phyloP scores from a whole-genome alignment of 202 grass and related monocot genomes.

The Setaria viridis region DNA sequence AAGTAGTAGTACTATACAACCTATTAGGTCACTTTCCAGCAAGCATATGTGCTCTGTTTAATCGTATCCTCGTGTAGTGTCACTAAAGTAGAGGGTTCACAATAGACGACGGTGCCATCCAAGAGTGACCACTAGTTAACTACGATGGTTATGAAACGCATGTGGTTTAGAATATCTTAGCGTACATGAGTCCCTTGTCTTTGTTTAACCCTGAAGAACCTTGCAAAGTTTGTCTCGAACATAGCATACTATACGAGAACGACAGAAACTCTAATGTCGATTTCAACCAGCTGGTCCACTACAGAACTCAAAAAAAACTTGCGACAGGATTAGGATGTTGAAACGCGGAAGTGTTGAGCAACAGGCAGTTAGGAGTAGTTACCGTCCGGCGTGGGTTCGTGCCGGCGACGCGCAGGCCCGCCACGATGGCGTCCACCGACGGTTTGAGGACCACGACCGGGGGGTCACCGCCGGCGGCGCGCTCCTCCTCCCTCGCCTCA shows the following conservation, averaged over 20 bases:
- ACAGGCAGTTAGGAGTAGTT: not conserved
- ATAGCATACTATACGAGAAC: not conserved
- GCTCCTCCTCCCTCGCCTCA: not conserved
- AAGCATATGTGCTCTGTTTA: not conserved
- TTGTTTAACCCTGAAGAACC: not conserved
- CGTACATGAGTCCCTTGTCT: not conserved
- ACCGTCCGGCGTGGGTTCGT: slow-evolving; percentile 71
- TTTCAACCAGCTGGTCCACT: not conserved
- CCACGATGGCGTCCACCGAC: slow-evolving; percentile 63
- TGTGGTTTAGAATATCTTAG: not conserved
- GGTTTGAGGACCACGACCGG: slow-evolving; percentile 65
- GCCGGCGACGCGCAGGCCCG: slow-evolving; percentile 61
- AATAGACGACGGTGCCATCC: not conserved
- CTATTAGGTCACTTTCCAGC: slow-evolving; percentile 27
- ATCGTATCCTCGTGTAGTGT: not conserved
- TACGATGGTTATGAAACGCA: not conserved
- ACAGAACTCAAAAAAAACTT: no score
- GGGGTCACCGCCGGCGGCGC: not conserved
- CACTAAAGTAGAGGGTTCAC: not conserved
- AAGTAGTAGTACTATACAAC: no score
- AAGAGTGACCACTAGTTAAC: not conserved
- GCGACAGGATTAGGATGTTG: no score
- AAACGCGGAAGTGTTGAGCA: no score
- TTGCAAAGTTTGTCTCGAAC: not conserved
- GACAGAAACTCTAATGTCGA: not conserved